Evolutionary conservation across 805 yeast genomes (phyloP).

Genomic region (Wickerhamomyces bisporus): DNA sequence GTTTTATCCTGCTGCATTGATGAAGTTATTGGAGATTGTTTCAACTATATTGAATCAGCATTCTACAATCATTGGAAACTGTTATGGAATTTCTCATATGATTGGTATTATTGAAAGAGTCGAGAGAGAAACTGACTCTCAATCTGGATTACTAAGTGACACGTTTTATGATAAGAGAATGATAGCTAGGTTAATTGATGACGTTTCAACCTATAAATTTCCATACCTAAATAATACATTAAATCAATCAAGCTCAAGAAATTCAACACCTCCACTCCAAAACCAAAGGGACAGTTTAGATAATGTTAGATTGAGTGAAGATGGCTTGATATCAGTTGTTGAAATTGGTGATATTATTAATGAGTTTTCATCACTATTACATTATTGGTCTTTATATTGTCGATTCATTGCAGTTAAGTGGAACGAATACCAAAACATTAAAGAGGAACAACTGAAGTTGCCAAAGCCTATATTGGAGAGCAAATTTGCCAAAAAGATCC

Average conservation of each 20-base stretch:
- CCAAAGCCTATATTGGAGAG: conserved; percentile 53
- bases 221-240: conserved; percentile 29
- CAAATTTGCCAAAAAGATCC: conserved; percentile 51
- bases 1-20: conserved; percentile 53
- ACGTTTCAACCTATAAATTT: conserved; percentile 49
- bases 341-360: conserved; percentile 60
- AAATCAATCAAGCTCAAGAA: conserved; percentile 6
- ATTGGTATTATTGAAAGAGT: conserved; percentile 63
- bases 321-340: conserved; percentile 43
- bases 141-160: conserved; percentile 82
- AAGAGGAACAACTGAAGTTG: conserved; percentile 27
- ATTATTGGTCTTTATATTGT: conserved; percentile 80
- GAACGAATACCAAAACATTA: conserved; percentile 37
- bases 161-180: conserved; percentile 74
- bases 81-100: conserved; percentile 65
- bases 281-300: conserved; percentile 23
- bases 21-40: conserved; percentile 75
- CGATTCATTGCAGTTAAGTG: conserved; percentile 69
- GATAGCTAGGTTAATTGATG: conserved; percentile 49
- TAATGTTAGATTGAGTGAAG: conserved; percentile 26
- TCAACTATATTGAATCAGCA: conserved; percentile 85
- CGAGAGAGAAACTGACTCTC: conserved; percentile 89
- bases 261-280: conserved; percentile 16
- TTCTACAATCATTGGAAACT: conserved; percentile 65
- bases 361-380: conserved; percentile 73